Percentiles rank a stretch among this genome's conserved stretches.
These are phyloP conservation scores for Geoglossum cookeanum DNA, from an alignment of 2,329 filamentous ascomycete genomes.

Conservation along the genomic window DNA sequence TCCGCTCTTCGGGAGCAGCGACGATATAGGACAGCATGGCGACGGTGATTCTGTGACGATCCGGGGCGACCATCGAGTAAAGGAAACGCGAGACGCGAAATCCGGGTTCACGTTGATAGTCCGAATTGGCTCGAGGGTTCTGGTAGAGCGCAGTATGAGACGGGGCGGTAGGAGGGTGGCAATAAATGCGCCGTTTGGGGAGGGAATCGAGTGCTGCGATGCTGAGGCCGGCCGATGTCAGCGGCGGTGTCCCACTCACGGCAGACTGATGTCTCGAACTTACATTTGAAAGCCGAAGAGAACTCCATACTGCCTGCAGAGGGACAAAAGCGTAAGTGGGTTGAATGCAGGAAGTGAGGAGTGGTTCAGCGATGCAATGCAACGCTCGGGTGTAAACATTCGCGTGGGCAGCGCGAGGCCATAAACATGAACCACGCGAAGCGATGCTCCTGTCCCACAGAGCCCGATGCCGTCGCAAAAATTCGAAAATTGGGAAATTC, in stretches of 20 bases:
- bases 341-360: not conserved
- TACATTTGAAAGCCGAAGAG: constrained; percentile 3
- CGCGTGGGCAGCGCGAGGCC: not conserved
- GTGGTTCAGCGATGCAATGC: not conserved
- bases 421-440: not conserved
- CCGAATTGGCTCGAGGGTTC: not conserved
- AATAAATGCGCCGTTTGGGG: constrained; percentile 3
- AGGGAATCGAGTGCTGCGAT: constrained; percentile 2
- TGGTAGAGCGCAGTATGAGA: constrained; percentile 1
- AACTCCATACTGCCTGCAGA: constrained; percentile 2
- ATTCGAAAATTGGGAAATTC: not conserved
- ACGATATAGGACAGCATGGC: not conserved
- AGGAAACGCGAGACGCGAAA: not conserved
- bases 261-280: not conserved
- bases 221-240: not conserved
- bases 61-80: constrained; percentile 1
- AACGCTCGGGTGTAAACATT: constrained; percentile 1
- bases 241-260: not conserved
- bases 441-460: not conserved
- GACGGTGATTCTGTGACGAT: not conserved
- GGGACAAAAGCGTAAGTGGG: not conserved
- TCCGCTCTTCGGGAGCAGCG: not conserved
- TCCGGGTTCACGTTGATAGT: not conserved
- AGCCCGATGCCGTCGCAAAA: not conserved
- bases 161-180: not conserved